Evolutionary conservation across 257 asterid species (phyloP), one percentile per base, ranked within the genome.

Genomic region (Henckelia pumila): DNA sequence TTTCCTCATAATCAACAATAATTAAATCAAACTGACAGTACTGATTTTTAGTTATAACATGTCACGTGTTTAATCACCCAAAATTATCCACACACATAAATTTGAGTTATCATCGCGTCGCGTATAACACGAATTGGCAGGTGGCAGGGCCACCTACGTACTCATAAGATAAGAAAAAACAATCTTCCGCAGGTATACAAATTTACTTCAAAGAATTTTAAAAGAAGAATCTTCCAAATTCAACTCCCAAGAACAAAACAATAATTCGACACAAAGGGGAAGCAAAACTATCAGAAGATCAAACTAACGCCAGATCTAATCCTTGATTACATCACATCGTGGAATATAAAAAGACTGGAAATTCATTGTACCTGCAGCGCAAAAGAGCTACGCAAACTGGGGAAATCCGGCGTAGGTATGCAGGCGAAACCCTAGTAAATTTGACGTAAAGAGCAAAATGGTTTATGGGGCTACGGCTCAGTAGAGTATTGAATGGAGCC

Each of bases 311-410:
- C 16, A 47, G 69, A 64, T 64, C 40, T 24, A 14, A 5, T 30
- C 11, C 8, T 40, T 7, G 17, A 16, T 23, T 11, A 64, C 22
- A 64, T 19, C 21, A 24, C 20, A n/a, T 5, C 25, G 22, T 24
- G 35, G 23, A 23, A 23, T 10, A 56, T 16, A 47, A 6, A 1
- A 20, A 64, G 13, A 1, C 11, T 7, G 25, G n/a, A 40, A 22
- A 64, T 22, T 21, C 40, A 70, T 65, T 14, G 24, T 70, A 73
- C 78, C 82, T 56, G 71, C 32, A 21, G 60, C 19, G 52, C 21
- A 40, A 50, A 26, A 30, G 26, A 58, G 53, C 25, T 1, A 57
- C 7, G 37, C 25, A 61, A n/a, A 32, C 25, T 55, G 56, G 11
- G 59, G 44, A 61, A 64, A 37, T 60, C 24, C 73, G 29, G 66